phyloP scores from a whole-genome alignment of 2,329 filamentous ascomycete species.

The Neofusicoccum kwambonambiense region DNA sequence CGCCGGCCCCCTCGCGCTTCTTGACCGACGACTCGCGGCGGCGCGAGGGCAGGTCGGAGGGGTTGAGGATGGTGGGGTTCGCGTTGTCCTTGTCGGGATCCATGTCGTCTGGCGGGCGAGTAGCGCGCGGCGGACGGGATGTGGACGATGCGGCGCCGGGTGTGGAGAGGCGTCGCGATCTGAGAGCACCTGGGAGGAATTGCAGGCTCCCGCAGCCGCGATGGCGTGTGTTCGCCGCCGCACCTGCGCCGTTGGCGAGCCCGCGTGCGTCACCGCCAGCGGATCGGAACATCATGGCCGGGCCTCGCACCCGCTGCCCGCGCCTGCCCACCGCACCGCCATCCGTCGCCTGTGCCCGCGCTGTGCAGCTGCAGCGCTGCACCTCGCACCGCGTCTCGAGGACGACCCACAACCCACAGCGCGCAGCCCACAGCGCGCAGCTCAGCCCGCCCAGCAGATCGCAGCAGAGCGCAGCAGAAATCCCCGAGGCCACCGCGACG shows the following conservation, averaged over 20 bases:
- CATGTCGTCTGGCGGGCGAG: conserved; percentile 27
- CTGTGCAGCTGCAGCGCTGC: conserved; percentile 5
- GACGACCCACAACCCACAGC: too few relatives aligned
- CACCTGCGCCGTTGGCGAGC: neutral
- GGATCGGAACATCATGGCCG: conserved; percentile 13
- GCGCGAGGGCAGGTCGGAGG: conserved; percentile 83
- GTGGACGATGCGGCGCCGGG: conserved; percentile 6
- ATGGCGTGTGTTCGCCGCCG: conserved; percentile 4
- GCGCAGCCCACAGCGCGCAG: too few relatives aligned
- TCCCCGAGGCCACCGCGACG: conserved; percentile 10
- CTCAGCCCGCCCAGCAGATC: conserved; percentile 9
- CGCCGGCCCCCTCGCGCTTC: conserved; percentile 47
- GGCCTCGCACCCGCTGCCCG: neutral
- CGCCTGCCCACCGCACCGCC: neutral
- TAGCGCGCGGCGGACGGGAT: conserved; percentile 5
- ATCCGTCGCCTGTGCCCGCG: neutral
- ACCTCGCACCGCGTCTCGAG: conserved; percentile 11
- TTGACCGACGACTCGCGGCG: conserved; percentile 45
- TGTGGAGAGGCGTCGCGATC: conserved; percentile 4
- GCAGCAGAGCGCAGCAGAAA: conserved; percentile 17
- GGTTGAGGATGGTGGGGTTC: conserved; percentile 89
- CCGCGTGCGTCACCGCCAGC: neutral
- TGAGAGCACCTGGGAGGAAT: neutral
- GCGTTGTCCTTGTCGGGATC: conserved; percentile 64
- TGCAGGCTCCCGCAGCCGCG: conserved; percentile 4